Evolutionary conservation across 2,329 filamentous ascomycete genomes (phyloP), one percentile per base, ranked within the genome.

Genomic region (Fusarium sp.): DNA sequence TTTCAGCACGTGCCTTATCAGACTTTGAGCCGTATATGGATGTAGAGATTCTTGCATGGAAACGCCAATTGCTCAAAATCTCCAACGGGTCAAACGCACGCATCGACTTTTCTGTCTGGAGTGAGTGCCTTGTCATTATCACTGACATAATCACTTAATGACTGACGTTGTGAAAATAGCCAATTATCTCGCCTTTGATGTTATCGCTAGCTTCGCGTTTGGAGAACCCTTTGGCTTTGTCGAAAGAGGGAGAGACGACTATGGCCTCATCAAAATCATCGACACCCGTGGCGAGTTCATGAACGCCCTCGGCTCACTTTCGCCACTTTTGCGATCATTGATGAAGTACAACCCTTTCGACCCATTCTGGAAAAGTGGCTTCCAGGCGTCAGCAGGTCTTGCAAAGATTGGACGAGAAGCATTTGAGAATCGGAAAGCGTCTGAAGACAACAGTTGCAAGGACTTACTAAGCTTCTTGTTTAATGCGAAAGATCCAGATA

Each of bases 151-250:
- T 5, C 3, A 3, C 15, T 4, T 7, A 27, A 18, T 52, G 14
- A 52, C 1, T 0, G 0, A 8, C 2, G 2, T 1, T 5, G 3
- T 14, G 3, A 12, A 18, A 40, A 37, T 5, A 40, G 49, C 33
- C 4, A 53, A 40, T 53, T 53, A 53, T 7, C 13, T 53, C 9
- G 49, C 33, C 5, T 53, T 53, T 6, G 49, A 53, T 27, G 33
- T 40, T 4, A 53, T 53, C 20, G 23, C 33, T 1, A 53, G 33
- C 9, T 53, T 53, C 18, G 49, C 49, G 3, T 53, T 53, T 9
- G 49, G 23, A 8, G 33, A 38, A 12, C 23, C 15, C 3, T 53
- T 53, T 53, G 49, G 33, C 2, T 53, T 53, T 7, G 18, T 53
- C 7, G 23, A 53, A 4, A 53, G 40, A 15, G 49, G 49, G 8